These are phyloP conservation scores for Coniferiporia sulphurascens DNA, from an alignment of 1,284 basidiomycete species.

Conservation along the genomic window DNA sequence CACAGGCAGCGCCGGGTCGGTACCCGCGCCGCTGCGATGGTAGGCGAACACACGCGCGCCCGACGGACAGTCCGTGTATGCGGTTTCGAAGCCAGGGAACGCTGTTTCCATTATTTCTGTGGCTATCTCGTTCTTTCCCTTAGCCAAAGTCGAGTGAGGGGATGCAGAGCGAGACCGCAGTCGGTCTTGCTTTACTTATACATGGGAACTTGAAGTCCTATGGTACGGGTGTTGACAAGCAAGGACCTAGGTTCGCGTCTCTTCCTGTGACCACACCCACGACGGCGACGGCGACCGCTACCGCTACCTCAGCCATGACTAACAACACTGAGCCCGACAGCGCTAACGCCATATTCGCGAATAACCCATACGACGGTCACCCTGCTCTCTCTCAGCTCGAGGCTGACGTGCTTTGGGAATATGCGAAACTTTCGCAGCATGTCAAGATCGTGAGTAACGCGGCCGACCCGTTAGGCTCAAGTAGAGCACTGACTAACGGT, in stretches of 20 bases:
- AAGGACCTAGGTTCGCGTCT: not conserved
- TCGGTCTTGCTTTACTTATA: too few relatives aligned
- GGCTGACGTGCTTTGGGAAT: conserved; percentile 74
- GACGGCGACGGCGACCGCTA: too few relatives aligned
- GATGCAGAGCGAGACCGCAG: too few relatives aligned
- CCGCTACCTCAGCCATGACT: conserved; percentile 18
- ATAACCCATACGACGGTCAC: conserved; percentile 66
- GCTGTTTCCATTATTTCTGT: too few relatives aligned
- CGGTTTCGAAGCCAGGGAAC: not conserved
- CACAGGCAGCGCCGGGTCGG: conserved; percentile 17
- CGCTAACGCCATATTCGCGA: conserved; percentile 40
- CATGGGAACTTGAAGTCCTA: too few relatives aligned
- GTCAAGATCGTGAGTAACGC: conserved; percentile 54
- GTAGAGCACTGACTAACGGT: not conserved
- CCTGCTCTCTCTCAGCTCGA: conserved; percentile 58
- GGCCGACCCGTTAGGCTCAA: too few relatives aligned
- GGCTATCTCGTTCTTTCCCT: too few relatives aligned
- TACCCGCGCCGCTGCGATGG: not conserved
- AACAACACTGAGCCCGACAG: conserved; percentile 24
- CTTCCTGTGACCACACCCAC: not conserved
- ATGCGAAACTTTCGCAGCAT: conserved; percentile 67
- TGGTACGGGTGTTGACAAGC: not conserved
- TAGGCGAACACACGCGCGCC: conserved; percentile 17
- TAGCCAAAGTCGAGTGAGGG: too few relatives aligned
- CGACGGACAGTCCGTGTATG: conserved; percentile 15